Conservation (phyloP, 345 rosid species). For the Aethionema arabicum region DNA sequence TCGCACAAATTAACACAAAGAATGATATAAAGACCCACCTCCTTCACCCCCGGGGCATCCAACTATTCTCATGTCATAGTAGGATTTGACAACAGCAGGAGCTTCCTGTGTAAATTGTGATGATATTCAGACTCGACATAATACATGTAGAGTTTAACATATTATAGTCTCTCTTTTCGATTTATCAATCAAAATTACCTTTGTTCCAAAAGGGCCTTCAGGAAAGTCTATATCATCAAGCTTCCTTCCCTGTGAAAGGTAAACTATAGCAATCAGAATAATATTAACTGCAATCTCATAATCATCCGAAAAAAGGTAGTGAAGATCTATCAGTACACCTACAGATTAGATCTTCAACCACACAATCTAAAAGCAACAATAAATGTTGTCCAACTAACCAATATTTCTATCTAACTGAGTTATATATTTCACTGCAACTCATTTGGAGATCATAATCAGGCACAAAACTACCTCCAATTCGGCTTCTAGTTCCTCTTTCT, state of each 20-base stretch:
- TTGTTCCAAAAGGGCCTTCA: constrained; percentile 48
- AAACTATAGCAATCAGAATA: constrained; percentile 7
- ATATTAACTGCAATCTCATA: neutral
- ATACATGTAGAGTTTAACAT: neutral
- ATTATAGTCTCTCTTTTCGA: neutral
- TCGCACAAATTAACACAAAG: neutral
- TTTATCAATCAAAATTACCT: constrained; percentile 33
- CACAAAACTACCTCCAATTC: constrained; percentile 51
- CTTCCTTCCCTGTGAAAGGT: constrained; percentile 38
- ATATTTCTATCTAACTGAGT: neutral
- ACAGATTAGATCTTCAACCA: no score
- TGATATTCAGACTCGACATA: neutral
- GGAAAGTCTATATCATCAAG: constrained; percentile 44
- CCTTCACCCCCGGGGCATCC: constrained; percentile 55
- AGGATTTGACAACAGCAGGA: constrained; percentile 45
- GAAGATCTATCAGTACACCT: no score
- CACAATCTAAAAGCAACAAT: no score
- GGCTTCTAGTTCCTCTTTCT: constrained; percentile 71
- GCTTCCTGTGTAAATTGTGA: constrained; percentile 30
- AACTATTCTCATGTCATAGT: constrained; percentile 46
- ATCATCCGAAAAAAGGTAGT: neutral
- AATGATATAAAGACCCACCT: constrained; percentile 28
- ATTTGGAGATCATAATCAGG: neutral
- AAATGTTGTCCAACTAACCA: neutral
- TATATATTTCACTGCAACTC: neutral